phyloP scores from a whole-genome alignment of 2,329 filamentous ascomycete species.

The Cladosporium sp. region DNA sequence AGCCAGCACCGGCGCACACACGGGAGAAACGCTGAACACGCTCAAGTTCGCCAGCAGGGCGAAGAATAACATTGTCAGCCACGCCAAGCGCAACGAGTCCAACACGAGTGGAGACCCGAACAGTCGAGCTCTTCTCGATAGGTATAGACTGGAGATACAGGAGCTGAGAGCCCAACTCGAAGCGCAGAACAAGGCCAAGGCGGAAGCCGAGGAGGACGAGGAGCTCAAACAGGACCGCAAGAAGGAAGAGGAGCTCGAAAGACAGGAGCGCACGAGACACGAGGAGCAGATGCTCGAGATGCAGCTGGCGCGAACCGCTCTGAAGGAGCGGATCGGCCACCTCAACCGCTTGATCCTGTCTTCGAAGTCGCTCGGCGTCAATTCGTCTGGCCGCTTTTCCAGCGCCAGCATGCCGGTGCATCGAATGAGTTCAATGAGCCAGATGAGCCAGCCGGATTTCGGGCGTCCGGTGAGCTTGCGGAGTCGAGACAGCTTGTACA shows the following conservation, averaged over 20 bases:
- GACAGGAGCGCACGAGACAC: conserved; percentile 63
- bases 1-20: conserved; percentile 67
- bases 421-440: conserved; percentile 33
- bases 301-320: conserved; percentile 88
- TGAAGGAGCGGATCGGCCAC: conserved; percentile 97
- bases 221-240: conserved; percentile 64
- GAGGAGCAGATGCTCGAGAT: conserved; percentile 98
- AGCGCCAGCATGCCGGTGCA: conserved; percentile 35
- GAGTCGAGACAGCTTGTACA: conserved; percentile 22
- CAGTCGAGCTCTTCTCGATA: conserved; percentile 79
- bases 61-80: conserved; percentile 96
- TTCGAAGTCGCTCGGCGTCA: conserved; percentile 93
- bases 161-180: conserved; percentile 78
- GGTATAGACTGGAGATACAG: conserved; percentile 88
- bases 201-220: conserved; percentile 56
- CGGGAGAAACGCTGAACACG: conserved; percentile 86
- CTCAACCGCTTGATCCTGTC: conserved; percentile 90
- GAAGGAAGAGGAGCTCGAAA: conserved; percentile 64
- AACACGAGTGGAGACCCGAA: conserved; percentile 74
- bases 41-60: conserved; percentile 94
- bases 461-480: conserved; percentile 27
- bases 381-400: conserved; percentile 63
- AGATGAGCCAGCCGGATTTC: conserved; percentile 23
- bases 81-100: conserved; percentile 91
- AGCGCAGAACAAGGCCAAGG: conserved; percentile 62